Evolutionary conservation across 2,329 filamentous ascomycete species (phyloP), one percentile per base, ranked within the genome.

Genomic region (Curvularia verruculosa): DNA sequence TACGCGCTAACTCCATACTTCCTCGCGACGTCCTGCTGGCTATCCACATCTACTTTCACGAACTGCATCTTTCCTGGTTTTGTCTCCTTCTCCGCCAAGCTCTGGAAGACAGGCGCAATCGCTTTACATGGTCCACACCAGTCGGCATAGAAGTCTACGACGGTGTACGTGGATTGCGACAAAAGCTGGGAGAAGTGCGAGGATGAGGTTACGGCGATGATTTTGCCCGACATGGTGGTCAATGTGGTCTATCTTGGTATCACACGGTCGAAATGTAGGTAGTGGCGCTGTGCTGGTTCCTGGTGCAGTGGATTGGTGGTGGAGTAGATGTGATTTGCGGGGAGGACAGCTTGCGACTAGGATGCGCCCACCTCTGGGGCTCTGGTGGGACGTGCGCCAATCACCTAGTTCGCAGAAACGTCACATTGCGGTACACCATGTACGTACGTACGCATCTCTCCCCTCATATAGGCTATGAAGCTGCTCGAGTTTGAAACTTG

Each of bases 101-200:
- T 74, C 52, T 80, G 79, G 67, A 84, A 80, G 0, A 70, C 74
- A 28, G 83, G 83, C 3, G 79, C 79, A 52, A 85, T 83, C 31
- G 79, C 76, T 67, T 83, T 83, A 78, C 83, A 85, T 26, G 83
- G 83, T 1, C 83, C 83, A 69, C 83, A 85, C 83, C 84, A 85
- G 61, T 80, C 80, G 13, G 82, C 82, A 69, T 81, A 82, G 77
- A 82, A 83, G 71, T 84, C 82, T 67, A 82, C 77, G 53, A 83
- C 75, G 52, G 80, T 77, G 60, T 74, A 76, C 24, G 73, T 74
- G 50, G 71, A 71, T 3, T 70, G 65, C 36, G 66, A 68, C 49
- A 77, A 65, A 26, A 77, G 68, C 37, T 65, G 71, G 28, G 69
- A 66, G 67, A 76, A 76, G 59, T 77, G 74, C 19, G 73, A 60